These are phyloP conservation scores for Plasmodium adleri DNA, from an alignment of 169 alveolate genomes.

Conservation along the genomic window DNA sequence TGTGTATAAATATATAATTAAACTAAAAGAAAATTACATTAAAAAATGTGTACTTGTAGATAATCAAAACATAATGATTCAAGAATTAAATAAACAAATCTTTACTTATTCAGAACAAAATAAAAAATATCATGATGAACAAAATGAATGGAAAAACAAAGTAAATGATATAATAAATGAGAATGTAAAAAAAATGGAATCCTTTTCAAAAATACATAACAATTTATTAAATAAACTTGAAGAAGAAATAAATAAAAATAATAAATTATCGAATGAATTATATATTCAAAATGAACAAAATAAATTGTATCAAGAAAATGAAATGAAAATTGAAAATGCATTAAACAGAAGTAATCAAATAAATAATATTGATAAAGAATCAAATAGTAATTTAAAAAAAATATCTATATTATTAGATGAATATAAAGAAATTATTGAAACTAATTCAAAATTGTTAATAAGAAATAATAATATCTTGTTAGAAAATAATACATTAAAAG, in stretches of 20 bases:
- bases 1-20: slow-evolving; percentile 45
- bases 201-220: slow-evolving; percentile 22
- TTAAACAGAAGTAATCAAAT: neutral
- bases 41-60: slow-evolving; percentile 36
- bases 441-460: slow-evolving; percentile 29
- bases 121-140: slow-evolving; percentile 37
- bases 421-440: slow-evolving; percentile 33
- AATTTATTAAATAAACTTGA: slow-evolving; percentile 35
- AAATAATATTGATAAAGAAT: neutral
- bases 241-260: slow-evolving; percentile 49
- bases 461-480: slow-evolving; percentile 17
- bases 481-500: slow-evolving; percentile 60
- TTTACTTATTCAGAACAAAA: slow-evolving; percentile 25
- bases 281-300: slow-evolving; percentile 13
- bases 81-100: slow-evolving; percentile 47
- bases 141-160: slow-evolving; percentile 25
- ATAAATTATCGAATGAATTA: slow-evolving; percentile 11
- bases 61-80: slow-evolving; percentile 41
- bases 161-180: slow-evolving; percentile 40
- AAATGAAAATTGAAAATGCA: slow-evolving; percentile 22
- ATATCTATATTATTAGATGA: slow-evolving; percentile 34
- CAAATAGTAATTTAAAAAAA: slow-evolving; percentile 20
- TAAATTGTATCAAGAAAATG: slow-evolving; percentile 26
- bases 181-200: slow-evolving; percentile 32
- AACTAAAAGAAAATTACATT: slow-evolving; percentile 41